A percentile compares a stretch with the other conserved stretches of the same genome.
phyloP scores from a whole-genome alignment of 768 basidiomycete species.

The Termitomyces sp. region DNA sequence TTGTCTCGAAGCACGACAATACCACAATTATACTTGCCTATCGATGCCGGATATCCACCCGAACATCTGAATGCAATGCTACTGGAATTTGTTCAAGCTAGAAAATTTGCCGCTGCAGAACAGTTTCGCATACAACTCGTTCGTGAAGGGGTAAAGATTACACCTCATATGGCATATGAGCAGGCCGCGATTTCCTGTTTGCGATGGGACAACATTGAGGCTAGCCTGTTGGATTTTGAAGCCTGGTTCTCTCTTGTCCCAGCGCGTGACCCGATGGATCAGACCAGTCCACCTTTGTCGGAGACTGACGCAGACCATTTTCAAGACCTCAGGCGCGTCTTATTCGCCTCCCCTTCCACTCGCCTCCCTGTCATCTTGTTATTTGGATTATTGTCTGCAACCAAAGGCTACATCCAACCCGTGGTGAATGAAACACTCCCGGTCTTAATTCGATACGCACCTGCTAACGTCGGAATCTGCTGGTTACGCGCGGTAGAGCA shows the following conservation, averaged over 20 bases:
- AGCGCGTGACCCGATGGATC: neutral
- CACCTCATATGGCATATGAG: constrained; percentile 12
- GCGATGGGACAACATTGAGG: constrained; percentile 7
- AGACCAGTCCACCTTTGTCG: neutral
- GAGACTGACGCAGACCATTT: constrained; percentile 3
- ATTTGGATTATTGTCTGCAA: constrained; percentile 17
- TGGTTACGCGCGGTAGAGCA: constrained; percentile 12
- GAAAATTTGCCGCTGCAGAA: constrained; percentile 16
- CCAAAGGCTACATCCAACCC: constrained; percentile 17
- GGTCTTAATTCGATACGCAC: constrained; percentile 10
- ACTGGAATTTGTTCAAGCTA: constrained; percentile 8
- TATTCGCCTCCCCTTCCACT: constrained; percentile 14
- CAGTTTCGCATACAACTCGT: constrained; percentile 13
- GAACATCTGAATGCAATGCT: constrained; percentile 8
- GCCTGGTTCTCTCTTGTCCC: constrained; percentile 19
- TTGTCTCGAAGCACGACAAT: constrained; percentile 4
- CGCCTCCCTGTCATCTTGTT: constrained; percentile 11
- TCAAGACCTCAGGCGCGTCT: constrained; percentile 6
- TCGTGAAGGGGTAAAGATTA: constrained; percentile 7
- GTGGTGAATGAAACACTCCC: constrained; percentile 13
- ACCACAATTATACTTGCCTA: constrained; percentile 3
- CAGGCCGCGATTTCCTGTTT: constrained; percentile 15
- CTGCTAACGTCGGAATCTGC: neutral
- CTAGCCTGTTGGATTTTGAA: constrained; percentile 5
- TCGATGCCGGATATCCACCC: neutral